Evolutionary conservation across 306 rosid species (phyloP).

Genomic region (Vicia villosa): DNA sequence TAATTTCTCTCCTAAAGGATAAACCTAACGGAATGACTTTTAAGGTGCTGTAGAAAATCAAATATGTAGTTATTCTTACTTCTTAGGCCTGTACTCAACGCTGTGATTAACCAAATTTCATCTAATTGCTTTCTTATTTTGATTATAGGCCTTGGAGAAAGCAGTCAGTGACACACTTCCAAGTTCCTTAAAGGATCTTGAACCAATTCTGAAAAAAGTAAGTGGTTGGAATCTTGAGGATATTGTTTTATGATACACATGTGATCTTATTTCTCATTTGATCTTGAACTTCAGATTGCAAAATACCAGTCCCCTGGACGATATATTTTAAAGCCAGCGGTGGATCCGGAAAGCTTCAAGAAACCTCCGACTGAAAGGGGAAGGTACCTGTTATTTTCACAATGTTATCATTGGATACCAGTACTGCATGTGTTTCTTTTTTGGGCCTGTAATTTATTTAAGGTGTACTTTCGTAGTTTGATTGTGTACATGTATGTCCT

Average conservation of each 20-base stretch:
- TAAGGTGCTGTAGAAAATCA: conserved; percentile 51
- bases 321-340: conserved; percentile 65
- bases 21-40: conserved; percentile 84
- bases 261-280: conserved; percentile 44
- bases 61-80: conserved; percentile 18
- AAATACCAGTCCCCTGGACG: conserved; percentile 77
- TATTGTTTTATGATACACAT: conserved; percentile 32
- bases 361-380: conserved; percentile 70
- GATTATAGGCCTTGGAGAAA: conserved; percentile 77
- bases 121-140: conserved; percentile 26
- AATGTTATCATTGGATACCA: conserved; percentile 13
- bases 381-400: conserved; percentile 62
- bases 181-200: conserved; percentile 66
- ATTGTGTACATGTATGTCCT: neutral
- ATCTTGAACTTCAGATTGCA: conserved; percentile 76
- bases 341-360: conserved; percentile 64
- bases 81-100: conserved; percentile 10
- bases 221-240: conserved; percentile 42
- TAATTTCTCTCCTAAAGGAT: conserved; percentile 69
- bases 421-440: conserved; percentile 11
- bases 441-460: conserved; percentile 31
- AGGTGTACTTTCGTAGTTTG: conserved; percentile 14
- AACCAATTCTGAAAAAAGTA: conserved; percentile 76
- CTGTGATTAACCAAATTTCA: conserved; percentile 27
- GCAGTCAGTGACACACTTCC: conserved; percentile 78